A percentile compares a stretch with the other conserved stretches of the same genome.
Conservation (phyloP, 805 yeast species). For the Suhomyces sp. region DNA sequence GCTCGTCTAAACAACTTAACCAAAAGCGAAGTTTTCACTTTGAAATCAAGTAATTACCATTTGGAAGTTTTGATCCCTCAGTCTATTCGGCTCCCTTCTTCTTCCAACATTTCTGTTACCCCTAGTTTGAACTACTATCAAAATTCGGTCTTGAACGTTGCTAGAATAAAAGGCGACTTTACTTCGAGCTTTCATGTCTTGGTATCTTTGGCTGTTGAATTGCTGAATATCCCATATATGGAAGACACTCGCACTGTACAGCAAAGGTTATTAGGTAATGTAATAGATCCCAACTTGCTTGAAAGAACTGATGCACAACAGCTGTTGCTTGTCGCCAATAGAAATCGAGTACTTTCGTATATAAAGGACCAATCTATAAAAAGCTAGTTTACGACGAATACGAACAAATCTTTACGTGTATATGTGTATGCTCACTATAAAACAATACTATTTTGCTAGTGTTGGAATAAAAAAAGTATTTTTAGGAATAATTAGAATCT, state of each 20-base stretch:
- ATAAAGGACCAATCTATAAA: background rate
- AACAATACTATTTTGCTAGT: background rate
- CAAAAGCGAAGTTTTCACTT: conserved; percentile 22
- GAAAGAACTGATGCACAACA: conserved; percentile 5
- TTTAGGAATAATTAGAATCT: background rate
- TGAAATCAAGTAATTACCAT: conserved; percentile 30
- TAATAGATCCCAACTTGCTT: conserved; percentile 10
- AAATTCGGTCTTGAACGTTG: background rate
- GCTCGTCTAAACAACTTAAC: conserved; percentile 26
- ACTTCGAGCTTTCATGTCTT: background rate
- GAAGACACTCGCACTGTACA: conserved; percentile 8
- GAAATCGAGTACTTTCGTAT: background rate
- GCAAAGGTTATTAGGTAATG: conserved; percentile 8
- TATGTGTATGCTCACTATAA: background rate
- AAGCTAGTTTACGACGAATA: background rate
- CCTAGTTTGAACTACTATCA: background rate
- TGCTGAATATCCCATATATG: background rate
- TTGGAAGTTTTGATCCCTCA: conserved; percentile 3
- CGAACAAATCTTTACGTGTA: background rate
- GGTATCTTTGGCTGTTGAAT: background rate
- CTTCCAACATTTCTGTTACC: background rate
- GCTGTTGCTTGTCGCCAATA: conserved; percentile 3
- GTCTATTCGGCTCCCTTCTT: background rate
- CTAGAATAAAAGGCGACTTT: background rate
- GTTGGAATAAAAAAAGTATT: background rate